phyloP scores from a whole-genome alignment of 192 early-diverging fungal species.

The Backusella australiensis region DNA sequence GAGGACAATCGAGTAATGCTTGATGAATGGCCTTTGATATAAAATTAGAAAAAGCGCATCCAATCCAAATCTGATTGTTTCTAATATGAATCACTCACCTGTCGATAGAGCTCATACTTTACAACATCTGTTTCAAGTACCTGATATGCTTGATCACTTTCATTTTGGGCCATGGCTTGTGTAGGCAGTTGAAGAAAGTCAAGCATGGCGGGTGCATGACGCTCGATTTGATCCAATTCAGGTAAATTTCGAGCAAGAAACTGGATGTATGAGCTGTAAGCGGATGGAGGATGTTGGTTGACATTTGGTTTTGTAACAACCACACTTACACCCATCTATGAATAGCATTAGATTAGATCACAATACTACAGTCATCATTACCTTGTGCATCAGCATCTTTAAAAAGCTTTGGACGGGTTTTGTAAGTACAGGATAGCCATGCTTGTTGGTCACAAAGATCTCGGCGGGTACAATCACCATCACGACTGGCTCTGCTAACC shows the following conservation, averaged over 20 bases:
- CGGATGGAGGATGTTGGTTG: neutral
- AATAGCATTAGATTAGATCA: neutral
- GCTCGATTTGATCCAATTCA: neutral
- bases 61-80: neutral
- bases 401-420: slow-evolving; percentile 75
- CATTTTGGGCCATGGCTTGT: neutral
- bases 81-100: neutral
- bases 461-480: slow-evolving; percentile 67
- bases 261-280: neutral
- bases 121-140: neutral
- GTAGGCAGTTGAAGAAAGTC: neutral
- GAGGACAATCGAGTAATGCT: slow-evolving; percentile 54
- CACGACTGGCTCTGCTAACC: slow-evolving; percentile 89
- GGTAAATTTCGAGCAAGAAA: neutral
- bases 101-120: neutral
- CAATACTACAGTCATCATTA: neutral
- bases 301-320: neutral
- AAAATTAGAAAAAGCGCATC: neutral
- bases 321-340: neutral
- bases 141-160: neutral
- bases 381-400: slow-evolving; percentile 42
- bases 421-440: slow-evolving; percentile 86
- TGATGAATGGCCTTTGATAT: slow-evolving; percentile 46
- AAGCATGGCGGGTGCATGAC: neutral
- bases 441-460: slow-evolving; percentile 75